Evolutionary conservation across 306 rosid species (phyloP).

Genomic region (Macrotyloma uniflorum): DNA sequence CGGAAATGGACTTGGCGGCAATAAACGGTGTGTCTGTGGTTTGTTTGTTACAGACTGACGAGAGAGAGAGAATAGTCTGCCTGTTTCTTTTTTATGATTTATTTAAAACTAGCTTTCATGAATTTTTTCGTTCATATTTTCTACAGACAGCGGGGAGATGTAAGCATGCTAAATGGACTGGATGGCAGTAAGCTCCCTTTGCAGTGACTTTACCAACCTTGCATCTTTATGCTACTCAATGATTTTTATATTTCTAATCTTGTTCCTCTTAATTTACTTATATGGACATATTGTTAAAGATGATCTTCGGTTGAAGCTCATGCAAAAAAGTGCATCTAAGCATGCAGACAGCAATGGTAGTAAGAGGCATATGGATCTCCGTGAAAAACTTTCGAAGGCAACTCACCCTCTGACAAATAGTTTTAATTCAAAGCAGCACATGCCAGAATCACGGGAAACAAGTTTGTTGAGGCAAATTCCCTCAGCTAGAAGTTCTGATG

Average conservation of each 20-base stretch:
- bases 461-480: slow-evolving; percentile 55
- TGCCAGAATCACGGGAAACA: slow-evolving; percentile 56
- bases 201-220: slow-evolving; percentile 32
- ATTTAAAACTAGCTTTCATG: slow-evolving; percentile 17
- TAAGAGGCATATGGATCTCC: slow-evolving; percentile 70
- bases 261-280: slow-evolving; percentile 29
- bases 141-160: slow-evolving; percentile 76
- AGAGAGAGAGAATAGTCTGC: slow-evolving; percentile 3
- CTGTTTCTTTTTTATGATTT: slow-evolving; percentile 10
- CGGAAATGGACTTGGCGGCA: slow-evolving; percentile 50
- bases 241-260: slow-evolving; percentile 33
- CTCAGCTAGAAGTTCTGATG: slow-evolving; percentile 64
- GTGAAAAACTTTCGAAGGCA: slow-evolving; percentile 82
- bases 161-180: slow-evolving; percentile 47
- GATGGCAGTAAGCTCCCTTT: slow-evolving; percentile 60
- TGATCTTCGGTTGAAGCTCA: slow-evolving; percentile 87
- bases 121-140: slow-evolving; percentile 28
- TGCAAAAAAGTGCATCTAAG: slow-evolving; percentile 67
- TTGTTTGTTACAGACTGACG: background rate
- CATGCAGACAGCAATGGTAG: slow-evolving; percentile 49
- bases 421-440: slow-evolving; percentile 43
- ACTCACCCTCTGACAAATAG: slow-evolving; percentile 36
- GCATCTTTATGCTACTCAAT: slow-evolving; percentile 35
- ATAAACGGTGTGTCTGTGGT: slow-evolving; percentile 67
- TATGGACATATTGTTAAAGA: slow-evolving; percentile 62